These are phyloP conservation scores for Phellopilus nigrolimitatus DNA, from an alignment of 1,284 basidiomycete species.

Conservation along the genomic window DNA sequence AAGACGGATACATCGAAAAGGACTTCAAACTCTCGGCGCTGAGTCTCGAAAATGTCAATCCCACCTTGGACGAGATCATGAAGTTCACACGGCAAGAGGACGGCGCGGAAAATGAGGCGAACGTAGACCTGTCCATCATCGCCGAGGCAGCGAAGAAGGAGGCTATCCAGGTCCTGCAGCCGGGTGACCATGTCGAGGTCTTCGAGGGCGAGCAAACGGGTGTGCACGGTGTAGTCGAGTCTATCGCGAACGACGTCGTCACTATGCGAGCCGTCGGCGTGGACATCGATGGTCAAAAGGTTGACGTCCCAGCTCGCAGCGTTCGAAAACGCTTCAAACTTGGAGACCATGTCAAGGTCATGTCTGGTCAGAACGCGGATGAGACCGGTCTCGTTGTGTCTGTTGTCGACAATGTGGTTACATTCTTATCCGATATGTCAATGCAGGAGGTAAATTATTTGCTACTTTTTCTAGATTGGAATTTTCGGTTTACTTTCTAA, in stretches of 20 bases:
- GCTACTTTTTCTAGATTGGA: background rate
- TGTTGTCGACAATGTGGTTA: slow-evolving; percentile 87
- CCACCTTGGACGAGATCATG: slow-evolving; percentile 94
- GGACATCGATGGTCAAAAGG: slow-evolving; percentile 79
- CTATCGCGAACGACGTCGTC: slow-evolving; percentile 85
- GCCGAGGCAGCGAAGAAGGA: slow-evolving; percentile 86
- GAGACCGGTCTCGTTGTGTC: slow-evolving; percentile 96
- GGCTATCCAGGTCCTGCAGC: slow-evolving; percentile 87
- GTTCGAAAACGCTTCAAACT: slow-evolving; percentile 94
- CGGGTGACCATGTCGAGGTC: slow-evolving; percentile 96
- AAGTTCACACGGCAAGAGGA: slow-evolving; percentile 76
- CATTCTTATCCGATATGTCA: slow-evolving; percentile 96
- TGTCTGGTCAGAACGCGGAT: slow-evolving; percentile 90
- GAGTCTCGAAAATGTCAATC: slow-evolving; percentile 87
- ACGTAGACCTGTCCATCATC: slow-evolving; percentile 77
- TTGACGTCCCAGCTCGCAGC: slow-evolving; percentile 85
- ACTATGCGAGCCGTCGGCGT: slow-evolving; percentile 78
- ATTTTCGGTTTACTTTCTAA: slow-evolving; percentile 6
- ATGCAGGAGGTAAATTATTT: slow-evolving; percentile 73
- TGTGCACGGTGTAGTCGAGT: slow-evolving; percentile 87
- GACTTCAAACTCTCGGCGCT: slow-evolving; percentile 85
- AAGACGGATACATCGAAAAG: slow-evolving; percentile 94
- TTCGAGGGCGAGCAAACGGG: slow-evolving; percentile 96
- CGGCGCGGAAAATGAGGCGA: slow-evolving; percentile 54
- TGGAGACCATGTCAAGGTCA: slow-evolving; percentile 98